phyloP scores from a whole-genome alignment of 257 asterid species.

The Salvia miltiorrhiza region DNA sequence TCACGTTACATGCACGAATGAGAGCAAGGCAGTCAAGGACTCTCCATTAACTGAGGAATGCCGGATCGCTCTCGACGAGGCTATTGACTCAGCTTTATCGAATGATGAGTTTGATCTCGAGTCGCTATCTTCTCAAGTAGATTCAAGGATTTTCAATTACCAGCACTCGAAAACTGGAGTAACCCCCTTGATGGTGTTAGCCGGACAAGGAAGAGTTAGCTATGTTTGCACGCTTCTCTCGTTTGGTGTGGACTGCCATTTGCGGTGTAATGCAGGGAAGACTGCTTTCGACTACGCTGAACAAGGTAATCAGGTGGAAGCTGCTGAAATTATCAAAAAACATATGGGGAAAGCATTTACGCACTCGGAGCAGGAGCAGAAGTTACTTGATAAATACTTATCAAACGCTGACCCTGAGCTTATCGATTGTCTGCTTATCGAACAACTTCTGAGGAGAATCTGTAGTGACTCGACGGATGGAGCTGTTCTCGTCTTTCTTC shows the following conservation, averaged over 20 bases:
- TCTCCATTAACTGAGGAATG: conserved; percentile 53
- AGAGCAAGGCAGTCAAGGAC: conserved; percentile 29
- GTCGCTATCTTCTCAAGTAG: conserved; percentile 57
- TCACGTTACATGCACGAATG: conserved; percentile 23
- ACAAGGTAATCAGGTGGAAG: conserved; percentile 48
- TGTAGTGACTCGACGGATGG: conserved; percentile 69
- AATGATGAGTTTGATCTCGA: conserved; percentile 72
- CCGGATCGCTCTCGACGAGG: conserved; percentile 71
- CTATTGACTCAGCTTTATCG: conserved; percentile 63
- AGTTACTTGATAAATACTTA: conserved; percentile 69
- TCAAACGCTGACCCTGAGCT: conserved; percentile 63
- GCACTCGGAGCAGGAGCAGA: conserved; percentile 42
- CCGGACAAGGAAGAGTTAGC: conserved; percentile 69
- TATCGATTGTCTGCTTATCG: conserved; percentile 76
- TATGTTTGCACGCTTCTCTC: conserved; percentile 90
- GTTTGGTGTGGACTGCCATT: conserved; percentile 60
- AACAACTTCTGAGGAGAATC: conserved; percentile 64
- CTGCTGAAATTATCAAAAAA: conserved; percentile 60
- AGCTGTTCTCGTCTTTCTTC: conserved; percentile 88
- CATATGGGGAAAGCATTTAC: conserved; percentile 51
- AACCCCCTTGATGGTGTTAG: conserved; percentile 86
- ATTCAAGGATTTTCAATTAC: conserved; percentile 47
- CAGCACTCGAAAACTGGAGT: conserved; percentile 75
- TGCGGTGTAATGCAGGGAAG: conserved; percentile 50
- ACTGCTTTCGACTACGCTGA: conserved; percentile 77